These are phyloP conservation scores for Fusarium globosum DNA, from an alignment of 2,329 filamentous ascomycete genomes.

Conservation along the genomic window DNA sequence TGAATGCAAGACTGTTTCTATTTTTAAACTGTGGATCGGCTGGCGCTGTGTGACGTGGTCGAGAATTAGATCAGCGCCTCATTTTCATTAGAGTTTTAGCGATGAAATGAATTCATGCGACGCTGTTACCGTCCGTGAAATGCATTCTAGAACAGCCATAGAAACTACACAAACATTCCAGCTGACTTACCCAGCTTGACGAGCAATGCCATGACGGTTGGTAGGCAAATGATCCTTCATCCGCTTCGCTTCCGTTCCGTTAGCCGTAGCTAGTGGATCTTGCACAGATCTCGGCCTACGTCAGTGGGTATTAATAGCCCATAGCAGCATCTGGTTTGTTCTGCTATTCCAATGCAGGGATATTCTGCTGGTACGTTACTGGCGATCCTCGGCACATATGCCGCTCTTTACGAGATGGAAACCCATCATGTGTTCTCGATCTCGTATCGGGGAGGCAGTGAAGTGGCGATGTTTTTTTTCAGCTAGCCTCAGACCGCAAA, in stretches of 20 bases:
- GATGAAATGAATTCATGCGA: neutral
- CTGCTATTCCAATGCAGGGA: neutral
- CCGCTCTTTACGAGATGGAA: neutral
- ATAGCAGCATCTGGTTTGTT: neutral
- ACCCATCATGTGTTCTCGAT: neutral
- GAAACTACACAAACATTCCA: neutral
- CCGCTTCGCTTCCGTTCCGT: neutral
- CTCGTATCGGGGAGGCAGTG: slow-evolving; percentile 1
- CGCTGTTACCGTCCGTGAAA: neutral
- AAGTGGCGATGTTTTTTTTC: neutral
- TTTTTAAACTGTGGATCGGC: neutral
- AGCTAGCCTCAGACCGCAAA: neutral
- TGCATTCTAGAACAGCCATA: neutral
- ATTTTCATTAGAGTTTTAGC: neutral
- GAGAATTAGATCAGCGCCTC: neutral
- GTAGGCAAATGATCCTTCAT: neutral
- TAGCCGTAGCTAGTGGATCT: neutral
- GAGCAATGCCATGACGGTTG: neutral
- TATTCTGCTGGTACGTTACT: neutral
- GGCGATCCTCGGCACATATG: neutral
- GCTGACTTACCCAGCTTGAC: neutral
- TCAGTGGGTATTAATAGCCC: slow-evolving; percentile 4
- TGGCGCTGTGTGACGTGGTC: neutral
- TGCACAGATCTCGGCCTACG: slow-evolving; percentile 7
- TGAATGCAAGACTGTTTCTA: neutral